Evolutionary conservation across 345 rosid species (phyloP).

Genomic region (Mallotus nudiflorus): DNA sequence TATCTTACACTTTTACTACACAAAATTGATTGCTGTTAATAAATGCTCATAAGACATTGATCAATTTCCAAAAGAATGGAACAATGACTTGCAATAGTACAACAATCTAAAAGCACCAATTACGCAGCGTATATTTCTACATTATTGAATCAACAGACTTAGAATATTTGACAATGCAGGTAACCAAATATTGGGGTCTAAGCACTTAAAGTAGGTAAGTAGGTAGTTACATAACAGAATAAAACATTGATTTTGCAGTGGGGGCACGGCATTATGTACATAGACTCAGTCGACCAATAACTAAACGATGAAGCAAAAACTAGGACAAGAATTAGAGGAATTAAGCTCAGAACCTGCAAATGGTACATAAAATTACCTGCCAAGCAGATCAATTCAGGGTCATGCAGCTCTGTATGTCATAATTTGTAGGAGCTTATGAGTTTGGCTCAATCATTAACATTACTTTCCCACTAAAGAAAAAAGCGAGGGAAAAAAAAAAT

Average conservation of each 20-base stretch:
- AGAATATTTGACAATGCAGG: neutral
- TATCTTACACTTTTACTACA: neutral
- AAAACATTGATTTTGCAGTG: neutral
- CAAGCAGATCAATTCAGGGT: slow-evolving; percentile 9
- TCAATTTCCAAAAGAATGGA: neutral
- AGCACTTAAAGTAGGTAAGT: neutral
- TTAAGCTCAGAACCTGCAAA: neutral
- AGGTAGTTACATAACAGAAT: neutral
- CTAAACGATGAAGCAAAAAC: slow-evolving; percentile 1
- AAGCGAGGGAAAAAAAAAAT: too few species aligned
- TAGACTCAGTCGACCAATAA: neutral
- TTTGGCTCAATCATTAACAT: too few species aligned
- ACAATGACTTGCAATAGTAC: neutral
- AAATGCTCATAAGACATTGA: slow-evolving; percentile 10
- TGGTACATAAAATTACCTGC: neutral
- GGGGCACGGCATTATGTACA: slow-evolving; percentile 5
- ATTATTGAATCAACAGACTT: slow-evolving; percentile 6
- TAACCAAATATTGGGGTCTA: neutral
- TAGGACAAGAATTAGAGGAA: slow-evolving; percentile 2
- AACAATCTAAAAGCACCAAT: neutral
- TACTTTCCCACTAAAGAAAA: too few species aligned
- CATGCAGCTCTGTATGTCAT: slow-evolving; percentile 7
- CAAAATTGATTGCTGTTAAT: slow-evolving; percentile 13
- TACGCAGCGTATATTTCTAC: too few species aligned
- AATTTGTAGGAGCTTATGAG: too few species aligned